phyloP scores from a whole-genome alignment of 192 early-diverging fungal species.

The Umbelopsis ramanniana region DNA sequence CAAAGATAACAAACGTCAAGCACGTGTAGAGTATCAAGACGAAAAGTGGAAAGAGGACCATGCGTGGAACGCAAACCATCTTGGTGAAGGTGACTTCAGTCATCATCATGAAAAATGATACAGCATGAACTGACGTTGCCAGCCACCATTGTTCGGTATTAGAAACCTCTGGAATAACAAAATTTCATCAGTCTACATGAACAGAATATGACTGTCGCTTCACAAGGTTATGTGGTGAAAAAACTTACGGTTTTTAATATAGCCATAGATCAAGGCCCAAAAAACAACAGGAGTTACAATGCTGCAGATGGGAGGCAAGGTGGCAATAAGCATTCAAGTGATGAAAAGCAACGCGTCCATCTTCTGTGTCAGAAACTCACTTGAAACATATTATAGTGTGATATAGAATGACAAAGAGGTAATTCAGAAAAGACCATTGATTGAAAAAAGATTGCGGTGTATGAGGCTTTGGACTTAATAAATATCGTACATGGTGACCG shows the following conservation, averaged over 20 bases:
- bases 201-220: neutral
- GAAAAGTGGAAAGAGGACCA: slow-evolving; percentile 25
- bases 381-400: slow-evolving; percentile 39
- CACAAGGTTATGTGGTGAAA: neutral
- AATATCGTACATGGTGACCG: slow-evolving; percentile 30
- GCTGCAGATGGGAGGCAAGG: neutral
- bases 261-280: slow-evolving; percentile 28
- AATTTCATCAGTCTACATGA: neutral
- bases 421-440: slow-evolving; percentile 35
- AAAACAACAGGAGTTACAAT: slow-evolving; percentile 42
- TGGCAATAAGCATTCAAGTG: slow-evolving; percentile 10
- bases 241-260: neutral
- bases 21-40: slow-evolving; percentile 37
- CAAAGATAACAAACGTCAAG: slow-evolving; percentile 35
- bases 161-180: neutral
- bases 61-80: slow-evolving; percentile 25
- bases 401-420: slow-evolving; percentile 40
- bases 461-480: slow-evolving; percentile 4
- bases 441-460: slow-evolving; percentile 26
- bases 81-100: slow-evolving; percentile 39
- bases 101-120: slow-evolving; percentile 39
- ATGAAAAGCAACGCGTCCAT: neutral
- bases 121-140: slow-evolving; percentile 33
- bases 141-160: slow-evolving; percentile 25
- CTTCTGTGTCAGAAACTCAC: slow-evolving; percentile 25